Evolutionary conservation across 352 stramenopile species (phyloP).

Genomic region (Aphanomyces cochlioides): DNA sequence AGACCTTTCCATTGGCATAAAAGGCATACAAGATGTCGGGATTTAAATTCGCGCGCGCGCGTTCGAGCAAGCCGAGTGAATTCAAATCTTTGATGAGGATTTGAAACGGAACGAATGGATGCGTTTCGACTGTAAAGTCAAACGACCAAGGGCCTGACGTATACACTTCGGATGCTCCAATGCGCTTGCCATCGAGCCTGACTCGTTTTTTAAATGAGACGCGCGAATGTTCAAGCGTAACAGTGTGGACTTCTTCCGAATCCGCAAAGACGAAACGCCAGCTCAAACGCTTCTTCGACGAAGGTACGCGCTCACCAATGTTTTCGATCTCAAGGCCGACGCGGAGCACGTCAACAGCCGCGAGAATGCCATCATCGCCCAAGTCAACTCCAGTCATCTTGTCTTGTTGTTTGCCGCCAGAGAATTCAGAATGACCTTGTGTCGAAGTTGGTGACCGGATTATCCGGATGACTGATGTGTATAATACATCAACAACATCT

Average conservation of each 20-base stretch:
- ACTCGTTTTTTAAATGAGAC: slow-evolving; percentile 81
- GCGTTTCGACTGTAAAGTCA: slow-evolving; percentile 43
- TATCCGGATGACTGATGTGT: slow-evolving; percentile 1
- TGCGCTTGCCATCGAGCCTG: slow-evolving; percentile 67
- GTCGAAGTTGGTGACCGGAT: slow-evolving; percentile 19
- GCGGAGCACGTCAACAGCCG: slow-evolving; percentile 8
- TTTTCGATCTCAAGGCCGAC: slow-evolving; percentile 64
- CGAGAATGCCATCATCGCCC: not conserved
- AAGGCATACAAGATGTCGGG: slow-evolving; percentile 73
- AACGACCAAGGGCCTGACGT: slow-evolving; percentile 67
- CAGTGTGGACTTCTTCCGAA: slow-evolving; percentile 73
- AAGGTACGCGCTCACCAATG: slow-evolving; percentile 69
- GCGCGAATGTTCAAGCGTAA: slow-evolving; percentile 80
- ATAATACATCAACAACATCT: not conserved
- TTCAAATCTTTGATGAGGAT: slow-evolving; percentile 75
- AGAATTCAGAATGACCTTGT: slow-evolving; percentile 16
- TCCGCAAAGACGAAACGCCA: slow-evolving; percentile 78
- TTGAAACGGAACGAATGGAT: slow-evolving; percentile 47
- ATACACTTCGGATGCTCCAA: slow-evolving; percentile 71
- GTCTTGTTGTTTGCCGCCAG: not conserved
- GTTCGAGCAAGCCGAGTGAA: slow-evolving; percentile 63
- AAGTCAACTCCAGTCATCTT: not conserved
- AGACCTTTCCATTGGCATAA: slow-evolving; percentile 53
- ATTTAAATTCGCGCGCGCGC: slow-evolving; percentile 33
- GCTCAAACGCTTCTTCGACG: slow-evolving; percentile 82